These are phyloP conservation scores for Suhomyces coccinellae DNA, from an alignment of 1,139 yeast species.

Conservation along the genomic window DNA sequence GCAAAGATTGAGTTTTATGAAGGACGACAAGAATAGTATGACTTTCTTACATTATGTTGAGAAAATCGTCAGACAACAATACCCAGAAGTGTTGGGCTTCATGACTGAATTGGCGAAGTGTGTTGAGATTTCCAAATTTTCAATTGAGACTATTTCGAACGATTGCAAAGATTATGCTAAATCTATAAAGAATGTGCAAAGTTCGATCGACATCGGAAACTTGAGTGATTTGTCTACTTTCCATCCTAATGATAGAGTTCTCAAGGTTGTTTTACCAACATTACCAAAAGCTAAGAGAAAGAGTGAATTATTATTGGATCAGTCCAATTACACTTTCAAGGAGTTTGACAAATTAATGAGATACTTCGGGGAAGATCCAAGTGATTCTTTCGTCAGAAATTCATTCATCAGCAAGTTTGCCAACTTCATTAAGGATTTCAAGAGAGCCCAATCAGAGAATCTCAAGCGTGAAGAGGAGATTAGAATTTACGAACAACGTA, in stretches of 20 bases:
- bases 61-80: conserved; percentile 63
- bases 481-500: conserved; percentile 72
- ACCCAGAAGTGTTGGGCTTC: conserved; percentile 63
- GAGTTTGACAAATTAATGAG: conserved; percentile 73
- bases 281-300: conserved; percentile 70
- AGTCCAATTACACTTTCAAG: conserved; percentile 59
- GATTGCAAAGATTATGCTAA: conserved; percentile 63
- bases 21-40: conserved; percentile 75
- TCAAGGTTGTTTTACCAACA: conserved; percentile 61
- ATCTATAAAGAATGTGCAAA: conserved; percentile 65
- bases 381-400: conserved; percentile 63
- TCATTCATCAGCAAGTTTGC: conserved; percentile 74
- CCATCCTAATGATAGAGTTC: conserved; percentile 70
- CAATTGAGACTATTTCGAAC: conserved; percentile 63
- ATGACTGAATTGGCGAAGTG: conserved; percentile 61
- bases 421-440: conserved; percentile 71
- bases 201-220: conserved; percentile 73
- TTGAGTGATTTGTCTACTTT: conserved; percentile 72
- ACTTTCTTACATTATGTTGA: conserved; percentile 81
- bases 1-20: conserved; percentile 73
- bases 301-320: conserved; percentile 63
- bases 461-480: conserved; percentile 77
- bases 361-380: conserved; percentile 75
- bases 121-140: conserved; percentile 58
- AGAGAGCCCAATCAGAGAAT: conserved; percentile 75